These are phyloP conservation scores for Halophytophthora batemanensis DNA, from an alignment of 352 stramenopile genomes.

Conservation along the genomic window DNA sequence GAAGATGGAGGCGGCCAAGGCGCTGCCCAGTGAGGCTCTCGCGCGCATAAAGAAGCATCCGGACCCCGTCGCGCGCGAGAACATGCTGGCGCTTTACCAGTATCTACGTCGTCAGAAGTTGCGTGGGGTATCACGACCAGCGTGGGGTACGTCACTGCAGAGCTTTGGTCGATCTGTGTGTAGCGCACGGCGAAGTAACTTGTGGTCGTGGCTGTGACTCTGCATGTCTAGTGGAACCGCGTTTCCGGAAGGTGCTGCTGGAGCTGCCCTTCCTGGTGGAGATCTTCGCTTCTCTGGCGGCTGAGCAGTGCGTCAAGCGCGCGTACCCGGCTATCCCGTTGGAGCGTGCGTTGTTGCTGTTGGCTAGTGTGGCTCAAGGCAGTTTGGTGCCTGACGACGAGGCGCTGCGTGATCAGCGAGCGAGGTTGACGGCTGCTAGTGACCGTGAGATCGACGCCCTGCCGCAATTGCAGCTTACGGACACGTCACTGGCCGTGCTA, in stretches of 20 bases:
- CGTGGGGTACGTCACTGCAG: slow-evolving; percentile 55
- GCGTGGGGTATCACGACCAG: slow-evolving; percentile 56
- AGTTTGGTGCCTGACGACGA: slow-evolving; percentile 62
- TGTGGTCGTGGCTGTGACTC: too few species aligned
- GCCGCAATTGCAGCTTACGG: slow-evolving; percentile 30
- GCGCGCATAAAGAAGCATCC: slow-evolving; percentile 77
- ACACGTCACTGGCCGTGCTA: slow-evolving; percentile 46
- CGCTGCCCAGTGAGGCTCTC: slow-evolving; percentile 52
- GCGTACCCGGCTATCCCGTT: slow-evolving; percentile 55
- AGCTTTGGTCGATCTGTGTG: too few species aligned
- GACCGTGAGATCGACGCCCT: slow-evolving; percentile 28
- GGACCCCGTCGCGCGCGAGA: slow-evolving; percentile 66
- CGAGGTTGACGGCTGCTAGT: slow-evolving; percentile 26
- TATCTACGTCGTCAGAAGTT: slow-evolving; percentile 72
- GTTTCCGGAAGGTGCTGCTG: slow-evolving; percentile 64
- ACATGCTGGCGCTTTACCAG: slow-evolving; percentile 83
- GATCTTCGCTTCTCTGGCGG: slow-evolving; percentile 60
- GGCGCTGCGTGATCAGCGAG: slow-evolving; percentile 55
- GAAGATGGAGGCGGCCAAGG: slow-evolving; percentile 75
- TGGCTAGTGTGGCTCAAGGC: slow-evolving; percentile 71
- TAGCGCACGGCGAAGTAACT: too few species aligned
- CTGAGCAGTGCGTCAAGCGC: slow-evolving; percentile 67
- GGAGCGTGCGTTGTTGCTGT: slow-evolving; percentile 51
- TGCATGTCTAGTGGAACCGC: slow-evolving; percentile 62
- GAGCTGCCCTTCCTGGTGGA: slow-evolving; percentile 79